phyloP scores from a whole-genome alignment of 2,329 filamentous ascomycete species.

The Huntiella decipiens region DNA sequence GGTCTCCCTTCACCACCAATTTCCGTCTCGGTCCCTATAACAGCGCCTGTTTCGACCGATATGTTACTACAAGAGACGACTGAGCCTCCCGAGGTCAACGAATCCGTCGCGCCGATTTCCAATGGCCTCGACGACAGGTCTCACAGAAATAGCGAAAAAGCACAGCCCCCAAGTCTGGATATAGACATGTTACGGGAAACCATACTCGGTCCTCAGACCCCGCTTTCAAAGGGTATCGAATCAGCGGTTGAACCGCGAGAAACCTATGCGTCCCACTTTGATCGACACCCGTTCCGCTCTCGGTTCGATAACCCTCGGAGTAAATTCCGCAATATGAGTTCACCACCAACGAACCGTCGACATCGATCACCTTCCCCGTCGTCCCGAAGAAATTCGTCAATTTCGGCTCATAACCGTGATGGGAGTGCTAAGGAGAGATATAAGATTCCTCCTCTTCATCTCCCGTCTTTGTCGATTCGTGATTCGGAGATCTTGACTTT shows the following conservation, averaged over 20 bases:
- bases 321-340: slow-evolving; percentile 7
- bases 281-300: not conserved
- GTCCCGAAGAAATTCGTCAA: not conserved
- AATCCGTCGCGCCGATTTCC: too few species aligned
- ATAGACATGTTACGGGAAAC: not conserved
- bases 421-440: not conserved
- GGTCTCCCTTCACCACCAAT: not conserved
- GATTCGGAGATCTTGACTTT: slow-evolving; percentile 19
- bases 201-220: not conserved
- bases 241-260: not conserved
- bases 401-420: not conserved
- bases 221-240: not conserved
- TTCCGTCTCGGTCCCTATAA: not conserved
- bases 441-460: not conserved
- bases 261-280: not conserved
- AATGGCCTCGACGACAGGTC: too few species aligned
- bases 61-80: not conserved
- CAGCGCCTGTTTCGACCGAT: not conserved
- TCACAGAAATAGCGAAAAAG: too few species aligned
- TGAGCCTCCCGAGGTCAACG: too few species aligned
- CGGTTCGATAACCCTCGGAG: slow-evolving; percentile 3
- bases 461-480: slow-evolving; percentile 35
- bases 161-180: not conserved
- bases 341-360: slow-evolving; percentile 5
- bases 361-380: slow-evolving; percentile 4